These are phyloP conservation scores for Primulina huaijiensis DNA, from an alignment of 257 asterid genomes.

Conservation along the genomic window DNA sequence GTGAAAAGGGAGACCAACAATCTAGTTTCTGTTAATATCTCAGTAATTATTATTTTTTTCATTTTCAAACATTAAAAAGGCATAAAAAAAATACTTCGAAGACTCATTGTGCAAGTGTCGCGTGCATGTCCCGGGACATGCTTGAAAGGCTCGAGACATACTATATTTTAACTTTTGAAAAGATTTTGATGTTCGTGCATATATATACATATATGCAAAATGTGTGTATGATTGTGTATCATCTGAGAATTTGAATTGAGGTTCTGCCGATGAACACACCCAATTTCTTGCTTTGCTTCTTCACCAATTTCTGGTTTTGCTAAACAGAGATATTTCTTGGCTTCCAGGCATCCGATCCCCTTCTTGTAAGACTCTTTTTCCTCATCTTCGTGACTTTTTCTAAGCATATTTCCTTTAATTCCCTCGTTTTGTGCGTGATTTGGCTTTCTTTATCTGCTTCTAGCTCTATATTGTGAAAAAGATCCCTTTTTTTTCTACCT, in stretches of 20 bases:
- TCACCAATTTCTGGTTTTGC: slow-evolving; percentile 22
- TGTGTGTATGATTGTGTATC: slow-evolving; percentile 12
- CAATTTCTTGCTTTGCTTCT: slow-evolving; percentile 67
- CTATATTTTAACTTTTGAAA: slow-evolving; percentile 30
- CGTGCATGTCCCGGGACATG: slow-evolving; percentile 40
- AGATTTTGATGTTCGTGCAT: slow-evolving; percentile 10
- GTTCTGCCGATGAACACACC: slow-evolving; percentile 42
- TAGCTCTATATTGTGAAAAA: slow-evolving; percentile 22
- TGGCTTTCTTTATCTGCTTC: slow-evolving; percentile 15
- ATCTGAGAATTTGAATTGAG: slow-evolving; percentile 37
- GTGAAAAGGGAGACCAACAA: too few species aligned
- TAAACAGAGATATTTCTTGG: slow-evolving; percentile 49
- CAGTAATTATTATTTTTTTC: too few species aligned
- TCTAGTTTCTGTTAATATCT: too few species aligned
- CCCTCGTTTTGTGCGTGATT: slow-evolving; percentile 26
- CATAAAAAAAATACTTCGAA: background rate
- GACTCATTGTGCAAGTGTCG: slow-evolving; percentile 20
- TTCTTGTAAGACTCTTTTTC: slow-evolving; percentile 72
- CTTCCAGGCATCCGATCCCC: slow-evolving; percentile 92
- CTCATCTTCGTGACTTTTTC: slow-evolving; percentile 29
- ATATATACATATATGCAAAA: background rate
- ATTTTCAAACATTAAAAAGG: background rate
- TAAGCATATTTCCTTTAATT: slow-evolving; percentile 43
- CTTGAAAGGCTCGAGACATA: slow-evolving; percentile 39
- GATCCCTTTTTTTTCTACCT: slow-evolving; percentile 34